Percentiles rank a stretch among this genome's conserved stretches.
Conservation (phyloP, 495 filamentous ascomycete genomes). For the Aspergillus taichungensis region DNA sequence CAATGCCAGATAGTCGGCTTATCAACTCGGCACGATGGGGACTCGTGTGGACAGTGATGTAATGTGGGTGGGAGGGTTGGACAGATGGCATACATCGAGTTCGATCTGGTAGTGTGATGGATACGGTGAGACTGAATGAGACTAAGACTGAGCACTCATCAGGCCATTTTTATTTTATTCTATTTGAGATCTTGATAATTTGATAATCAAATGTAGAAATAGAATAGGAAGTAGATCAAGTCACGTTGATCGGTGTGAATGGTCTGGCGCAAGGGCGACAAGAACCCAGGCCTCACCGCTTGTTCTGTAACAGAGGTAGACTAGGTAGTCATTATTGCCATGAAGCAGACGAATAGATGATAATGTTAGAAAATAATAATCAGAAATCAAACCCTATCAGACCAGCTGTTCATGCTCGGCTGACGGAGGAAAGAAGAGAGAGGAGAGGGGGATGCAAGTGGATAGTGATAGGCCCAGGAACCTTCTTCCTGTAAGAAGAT, state of each 20-base stretch:
- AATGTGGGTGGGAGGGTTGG: not conserved
- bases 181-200: too few species aligned
- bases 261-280: conserved; percentile 9
- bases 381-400: conserved; percentile 8
- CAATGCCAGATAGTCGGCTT: not conserved
- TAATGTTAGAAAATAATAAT: not conserved
- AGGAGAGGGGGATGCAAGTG: not conserved
- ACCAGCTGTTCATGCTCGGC: conserved; percentile 11
- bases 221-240: not conserved
- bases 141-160: too few species aligned
- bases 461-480: conserved; percentile 16
- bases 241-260: conserved; percentile 9
- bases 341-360: not conserved
- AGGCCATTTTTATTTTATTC: not conserved
- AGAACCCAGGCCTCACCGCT: conserved; percentile 14
- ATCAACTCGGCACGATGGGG: not conserved
- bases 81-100: not conserved
- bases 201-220: too few species aligned
- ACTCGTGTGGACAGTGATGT: not conserved
- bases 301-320: conserved; percentile 1
- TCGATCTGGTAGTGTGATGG: not conserved
- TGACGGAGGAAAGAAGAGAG: conserved; percentile 3
- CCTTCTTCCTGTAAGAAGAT: conserved; percentile 11
- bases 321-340: not conserved
- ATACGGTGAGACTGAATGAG: not conserved